These are phyloP conservation scores for Ascochyta koolunga DNA, from an alignment of 2,329 filamentous ascomycete genomes.

Conservation along the genomic window DNA sequence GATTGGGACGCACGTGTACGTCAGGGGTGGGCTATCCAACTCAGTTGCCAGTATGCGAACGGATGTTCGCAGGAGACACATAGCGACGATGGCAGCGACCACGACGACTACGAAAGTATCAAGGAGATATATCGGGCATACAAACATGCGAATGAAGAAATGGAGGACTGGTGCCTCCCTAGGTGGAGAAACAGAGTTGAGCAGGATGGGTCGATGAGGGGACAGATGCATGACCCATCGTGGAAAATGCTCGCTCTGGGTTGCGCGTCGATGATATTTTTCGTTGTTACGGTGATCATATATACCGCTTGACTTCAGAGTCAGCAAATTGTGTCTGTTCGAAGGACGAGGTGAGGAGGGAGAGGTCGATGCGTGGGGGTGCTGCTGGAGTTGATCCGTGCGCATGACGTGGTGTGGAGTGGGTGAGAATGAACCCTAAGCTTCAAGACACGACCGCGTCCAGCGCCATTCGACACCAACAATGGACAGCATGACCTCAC, in stretches of 20 bases:
- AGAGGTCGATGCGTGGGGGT: background rate
- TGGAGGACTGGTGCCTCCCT: slow-evolving; percentile 12
- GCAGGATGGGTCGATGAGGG: background rate
- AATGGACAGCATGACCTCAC: slow-evolving; percentile 37
- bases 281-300: background rate
- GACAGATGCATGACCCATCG: slow-evolving; percentile 1
- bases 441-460: slow-evolving; percentile 10
- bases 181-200: slow-evolving; percentile 12
- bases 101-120: background rate
- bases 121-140: too few relatives aligned
- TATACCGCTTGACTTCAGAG: background rate
- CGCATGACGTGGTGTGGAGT: slow-evolving; percentile 1
- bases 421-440: background rate
- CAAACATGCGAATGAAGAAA: too few relatives aligned
- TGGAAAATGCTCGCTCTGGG: slow-evolving; percentile 1
- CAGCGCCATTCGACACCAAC: background rate
- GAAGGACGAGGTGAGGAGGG: background rate
- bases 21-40: slow-evolving; percentile 18
- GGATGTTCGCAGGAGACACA: background rate
- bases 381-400: background rate
- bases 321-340: background rate
- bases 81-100: slow-evolving; percentile 3
- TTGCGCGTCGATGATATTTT: background rate
- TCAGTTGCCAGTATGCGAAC: slow-evolving; percentile 6
- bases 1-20: slow-evolving; percentile 28